Percentiles rank a stretch among this genome's conserved stretches.
Evolutionary conservation across 345 rosid genomes (phyloP).

Genomic region (Eutrema yunnanense): DNA sequence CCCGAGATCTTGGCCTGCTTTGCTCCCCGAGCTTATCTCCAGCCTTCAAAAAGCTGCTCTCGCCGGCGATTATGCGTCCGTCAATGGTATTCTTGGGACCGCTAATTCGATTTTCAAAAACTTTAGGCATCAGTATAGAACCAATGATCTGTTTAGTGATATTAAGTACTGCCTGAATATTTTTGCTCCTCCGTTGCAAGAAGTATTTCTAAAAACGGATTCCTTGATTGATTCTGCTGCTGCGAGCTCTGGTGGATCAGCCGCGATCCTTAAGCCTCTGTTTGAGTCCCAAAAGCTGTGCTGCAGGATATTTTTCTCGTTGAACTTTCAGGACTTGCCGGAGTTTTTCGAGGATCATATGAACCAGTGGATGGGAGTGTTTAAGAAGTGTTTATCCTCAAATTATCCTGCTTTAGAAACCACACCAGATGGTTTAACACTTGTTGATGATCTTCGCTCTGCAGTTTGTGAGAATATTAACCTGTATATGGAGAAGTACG

Average conservation of each 20-base stretch:
- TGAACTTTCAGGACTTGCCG: conserved; percentile 87
- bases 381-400: conserved; percentile 60
- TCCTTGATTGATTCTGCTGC: conserved; percentile 54
- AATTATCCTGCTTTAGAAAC: conserved; percentile 59
- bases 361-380: conserved; percentile 91
- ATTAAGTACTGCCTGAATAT: conserved; percentile 73
- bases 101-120: conserved; percentile 87
- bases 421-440: conserved; percentile 41
- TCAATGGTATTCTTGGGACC: conserved; percentile 90
- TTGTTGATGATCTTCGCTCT: conserved; percentile 72
- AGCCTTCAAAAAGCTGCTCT: conserved; percentile 46
- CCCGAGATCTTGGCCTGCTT: conserved; percentile 71
- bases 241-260: conserved; percentile 40
- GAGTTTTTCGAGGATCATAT: conserved; percentile 97
- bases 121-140: conserved; percentile 74
- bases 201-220: conserved; percentile 59
- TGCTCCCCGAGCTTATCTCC: conserved; percentile 79
- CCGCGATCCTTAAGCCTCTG: conserved; percentile 44
- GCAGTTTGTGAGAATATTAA: conserved; percentile 94
- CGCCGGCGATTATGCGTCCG: conserved; percentile 49
- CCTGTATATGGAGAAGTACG: conserved; percentile 92
- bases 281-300: conserved; percentile 86
- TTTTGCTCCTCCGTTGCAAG: conserved; percentile 67
- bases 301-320: conserved; percentile 76
- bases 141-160: conserved; percentile 72